Conservation (phyloP, 2,329 filamentous ascomycete genomes). For the Trichoderma guizhouense region DNA sequence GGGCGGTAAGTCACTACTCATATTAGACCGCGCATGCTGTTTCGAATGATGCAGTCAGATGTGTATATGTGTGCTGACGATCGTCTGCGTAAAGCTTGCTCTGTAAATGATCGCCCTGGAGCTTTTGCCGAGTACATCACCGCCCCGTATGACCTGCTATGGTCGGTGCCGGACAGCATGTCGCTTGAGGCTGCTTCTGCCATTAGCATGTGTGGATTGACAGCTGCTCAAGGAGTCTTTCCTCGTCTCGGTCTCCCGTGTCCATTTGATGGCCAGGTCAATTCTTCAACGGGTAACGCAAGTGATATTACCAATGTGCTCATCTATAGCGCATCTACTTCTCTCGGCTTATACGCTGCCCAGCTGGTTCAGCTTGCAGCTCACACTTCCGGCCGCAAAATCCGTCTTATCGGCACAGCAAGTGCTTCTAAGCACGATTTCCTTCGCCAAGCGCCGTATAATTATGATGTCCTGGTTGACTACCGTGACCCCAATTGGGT, state of each 20-base stretch:
- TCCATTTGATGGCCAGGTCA: slow-evolving; percentile 29
- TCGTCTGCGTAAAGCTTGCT: slow-evolving; percentile 29
- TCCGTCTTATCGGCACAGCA: slow-evolving; percentile 31
- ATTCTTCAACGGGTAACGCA: background rate
- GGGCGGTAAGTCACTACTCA: slow-evolving; percentile 27
- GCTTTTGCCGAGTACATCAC: slow-evolving; percentile 43
- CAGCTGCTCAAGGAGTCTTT: slow-evolving; percentile 42
- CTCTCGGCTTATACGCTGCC: slow-evolving; percentile 32
- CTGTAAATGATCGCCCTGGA: slow-evolving; percentile 40
- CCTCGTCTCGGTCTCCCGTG: slow-evolving; percentile 33
- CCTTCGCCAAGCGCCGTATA: slow-evolving; percentile 33
- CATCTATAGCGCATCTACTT: slow-evolving; percentile 35
- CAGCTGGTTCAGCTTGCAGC: slow-evolving; percentile 27
- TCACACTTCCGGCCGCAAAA: background rate
- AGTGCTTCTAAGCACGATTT: slow-evolving; percentile 26
- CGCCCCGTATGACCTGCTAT: slow-evolving; percentile 36
- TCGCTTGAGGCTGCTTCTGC: slow-evolving; percentile 36
- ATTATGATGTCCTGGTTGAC: slow-evolving; percentile 38
- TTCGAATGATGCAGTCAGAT: background rate
- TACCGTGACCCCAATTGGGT: slow-evolving; percentile 37
- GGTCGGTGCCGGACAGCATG: slow-evolving; percentile 34
- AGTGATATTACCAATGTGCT: slow-evolving; percentile 23
- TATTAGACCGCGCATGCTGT: background rate
- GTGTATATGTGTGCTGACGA: background rate
- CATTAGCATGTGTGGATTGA: slow-evolving; percentile 41